These are phyloP conservation scores for Cryptomeria japonica DNA, from an alignment of 75 land plant species.

Conservation along the genomic window DNA sequence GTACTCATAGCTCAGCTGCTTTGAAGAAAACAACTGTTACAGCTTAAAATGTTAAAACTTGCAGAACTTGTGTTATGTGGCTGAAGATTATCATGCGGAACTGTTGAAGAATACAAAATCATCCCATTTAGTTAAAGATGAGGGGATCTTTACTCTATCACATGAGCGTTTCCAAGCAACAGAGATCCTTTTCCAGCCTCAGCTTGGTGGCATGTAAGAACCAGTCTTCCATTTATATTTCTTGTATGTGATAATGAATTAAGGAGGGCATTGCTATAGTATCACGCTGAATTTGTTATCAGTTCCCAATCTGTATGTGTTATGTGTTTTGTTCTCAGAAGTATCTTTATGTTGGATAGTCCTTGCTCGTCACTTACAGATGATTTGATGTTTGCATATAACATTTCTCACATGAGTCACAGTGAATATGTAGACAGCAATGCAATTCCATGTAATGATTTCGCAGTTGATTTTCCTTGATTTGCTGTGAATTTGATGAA, in stretches of 20 bases:
- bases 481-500: not conserved
- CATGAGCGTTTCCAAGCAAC: conserved; percentile 82
- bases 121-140: conserved; percentile 51
- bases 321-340: not conserved
- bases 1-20: not conserved
- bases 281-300: not conserved
- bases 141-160: conserved; percentile 61
- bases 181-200: conserved; percentile 80
- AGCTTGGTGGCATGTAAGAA: conserved; percentile 76
- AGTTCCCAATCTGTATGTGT: not conserved
- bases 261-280: not conserved
- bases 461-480: not conserved
- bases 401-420: not conserved
- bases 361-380: not conserved
- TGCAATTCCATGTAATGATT: not conserved
- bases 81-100: conserved; percentile 75
- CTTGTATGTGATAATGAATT: not conserved
- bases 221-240: not conserved
- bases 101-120: conserved; percentile 61
- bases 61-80: conserved; percentile 91
- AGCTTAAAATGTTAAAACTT: conserved; percentile 2
- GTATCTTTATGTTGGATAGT: not conserved
- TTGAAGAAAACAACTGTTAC: not conserved
- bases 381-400: not conserved
- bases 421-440: not conserved